Percentiles rank a stretch among this genome's conserved stretches.
phyloP scores from a whole-genome alignment of 163 green algal species.

The Scenedesmus sp. region DNA sequence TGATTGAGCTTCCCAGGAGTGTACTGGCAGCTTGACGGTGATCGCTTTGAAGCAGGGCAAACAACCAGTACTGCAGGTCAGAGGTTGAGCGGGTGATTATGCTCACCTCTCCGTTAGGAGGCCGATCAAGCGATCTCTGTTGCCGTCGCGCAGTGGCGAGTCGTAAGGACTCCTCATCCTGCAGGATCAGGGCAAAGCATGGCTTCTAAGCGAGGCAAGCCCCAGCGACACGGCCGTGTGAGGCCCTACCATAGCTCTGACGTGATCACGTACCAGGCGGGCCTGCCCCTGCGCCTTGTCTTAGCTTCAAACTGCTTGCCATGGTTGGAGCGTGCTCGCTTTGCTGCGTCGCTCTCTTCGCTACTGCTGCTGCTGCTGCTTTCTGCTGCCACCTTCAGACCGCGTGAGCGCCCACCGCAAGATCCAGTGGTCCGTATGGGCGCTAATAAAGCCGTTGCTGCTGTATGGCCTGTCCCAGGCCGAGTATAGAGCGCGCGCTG shows the following conservation, averaged over 20 bases:
- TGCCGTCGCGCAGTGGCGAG: conserved; percentile 88
- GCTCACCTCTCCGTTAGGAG: conserved; percentile 81
- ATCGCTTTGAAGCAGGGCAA: background rate
- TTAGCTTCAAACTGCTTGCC: conserved; percentile 46
- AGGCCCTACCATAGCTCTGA: background rate
- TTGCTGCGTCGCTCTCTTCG: background rate
- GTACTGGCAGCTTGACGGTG: background rate
- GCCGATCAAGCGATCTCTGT: conserved; percentile 88
- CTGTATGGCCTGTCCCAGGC: background rate
- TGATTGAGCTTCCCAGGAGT: background rate
- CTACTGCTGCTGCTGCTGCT: conserved; percentile 9
- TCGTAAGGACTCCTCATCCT: conserved; percentile 76
- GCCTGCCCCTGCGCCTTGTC: conserved; percentile 35
- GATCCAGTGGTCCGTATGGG: background rate
- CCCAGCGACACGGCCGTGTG: background rate
- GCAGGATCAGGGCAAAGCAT: background rate
- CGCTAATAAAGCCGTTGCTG: background rate
- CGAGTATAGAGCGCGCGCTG: background rate
- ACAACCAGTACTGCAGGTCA: background rate
- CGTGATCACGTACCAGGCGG: conserved; percentile 8
- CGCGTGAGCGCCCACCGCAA: background rate
- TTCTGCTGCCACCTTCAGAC: conserved; percentile 9
- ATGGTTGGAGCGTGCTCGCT: conserved; percentile 15
- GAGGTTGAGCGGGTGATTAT: background rate
- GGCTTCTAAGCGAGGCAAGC: background rate